These are phyloP conservation scores for Uronychia binucleata DNA, from an alignment of 73 alveolate genomes.

Conservation along the genomic window DNA sequence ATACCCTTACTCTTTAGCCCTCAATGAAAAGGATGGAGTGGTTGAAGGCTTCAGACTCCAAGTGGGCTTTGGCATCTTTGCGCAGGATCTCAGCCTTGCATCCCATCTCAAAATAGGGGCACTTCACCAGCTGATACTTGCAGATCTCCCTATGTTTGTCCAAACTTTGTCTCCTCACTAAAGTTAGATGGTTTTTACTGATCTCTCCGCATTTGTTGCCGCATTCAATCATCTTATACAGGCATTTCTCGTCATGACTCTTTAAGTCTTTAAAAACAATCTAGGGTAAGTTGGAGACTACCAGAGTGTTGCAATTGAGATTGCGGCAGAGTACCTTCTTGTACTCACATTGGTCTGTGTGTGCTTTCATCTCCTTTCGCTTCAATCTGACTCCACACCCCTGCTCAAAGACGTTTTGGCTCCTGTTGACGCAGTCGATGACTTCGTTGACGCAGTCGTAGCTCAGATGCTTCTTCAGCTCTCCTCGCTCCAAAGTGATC, in stretches of 20 bases:
- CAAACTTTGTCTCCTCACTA: neutral
- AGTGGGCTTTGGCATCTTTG: conserved; percentile 66
- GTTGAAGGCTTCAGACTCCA: conserved; percentile 60
- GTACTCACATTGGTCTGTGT: conserved; percentile 64
- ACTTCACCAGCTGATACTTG: conserved; percentile 54
- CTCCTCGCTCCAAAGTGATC: conserved; percentile 71
- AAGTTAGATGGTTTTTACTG: conserved; percentile 51
- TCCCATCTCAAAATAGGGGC: conserved; percentile 83
- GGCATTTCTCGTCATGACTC: conserved; percentile 76
- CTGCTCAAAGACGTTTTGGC: conserved; percentile 55
- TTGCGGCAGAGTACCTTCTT: conserved; percentile 65
- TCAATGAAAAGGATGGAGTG: conserved; percentile 70
- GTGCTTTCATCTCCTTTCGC: conserved; percentile 82
- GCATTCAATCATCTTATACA: conserved; percentile 70
- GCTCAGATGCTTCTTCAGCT: conserved; percentile 66
- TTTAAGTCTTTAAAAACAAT: conserved; percentile 56
- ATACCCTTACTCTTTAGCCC: conserved; percentile 40
- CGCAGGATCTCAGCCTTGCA: conserved; percentile 71
- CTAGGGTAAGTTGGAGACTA: neutral
- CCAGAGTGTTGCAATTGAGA: conserved; percentile 51
- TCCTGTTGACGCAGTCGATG: conserved; percentile 78
- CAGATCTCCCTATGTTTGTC: conserved; percentile 68
- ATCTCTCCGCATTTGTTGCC: conserved; percentile 71
- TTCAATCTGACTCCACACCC: conserved; percentile 71
- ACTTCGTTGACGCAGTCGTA: conserved; percentile 74